These are phyloP conservation scores for Cystobasidium onofrii DNA, from an alignment of 768 basidiomycete genomes.

Conservation along the genomic window DNA sequence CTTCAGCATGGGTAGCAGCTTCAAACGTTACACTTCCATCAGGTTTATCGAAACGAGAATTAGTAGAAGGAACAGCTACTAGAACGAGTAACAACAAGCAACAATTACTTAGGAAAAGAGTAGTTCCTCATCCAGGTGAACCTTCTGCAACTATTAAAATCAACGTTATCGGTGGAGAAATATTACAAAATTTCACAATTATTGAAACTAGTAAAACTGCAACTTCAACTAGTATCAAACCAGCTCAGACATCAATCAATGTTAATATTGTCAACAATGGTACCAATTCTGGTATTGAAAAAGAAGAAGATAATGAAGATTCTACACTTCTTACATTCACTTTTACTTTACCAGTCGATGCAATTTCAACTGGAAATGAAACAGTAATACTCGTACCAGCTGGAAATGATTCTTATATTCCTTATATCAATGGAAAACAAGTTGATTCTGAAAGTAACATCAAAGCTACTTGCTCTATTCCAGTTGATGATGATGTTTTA, in stretches of 20 bases:
- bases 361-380: not conserved
- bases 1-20: conserved; percentile 14
- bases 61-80: not conserved
- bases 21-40: conserved; percentile 18
- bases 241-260: not conserved
- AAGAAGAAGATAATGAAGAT: not conserved
- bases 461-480: not conserved
- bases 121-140: conserved; percentile 3
- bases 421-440: not conserved
- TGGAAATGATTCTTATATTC: not conserved
- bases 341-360: not conserved
- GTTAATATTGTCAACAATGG: conserved; percentile 17
- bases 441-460: not conserved
- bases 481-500: conserved; percentile 1
- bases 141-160: conserved; percentile 3
- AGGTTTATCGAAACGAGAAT: not conserved
- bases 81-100: no score
- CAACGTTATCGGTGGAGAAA: conserved; percentile 4
- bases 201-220: conserved; percentile 1
- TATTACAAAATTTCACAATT: conserved; percentile 7
- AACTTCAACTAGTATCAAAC: conserved; percentile 1
- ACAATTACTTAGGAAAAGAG: not conserved
- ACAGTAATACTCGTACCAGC: conserved; percentile 1
- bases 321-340: not conserved
- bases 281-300: not conserved